phyloP scores from a whole-genome alignment of 1,139 yeast genomes.

The Yamadazyma friedrichii region DNA sequence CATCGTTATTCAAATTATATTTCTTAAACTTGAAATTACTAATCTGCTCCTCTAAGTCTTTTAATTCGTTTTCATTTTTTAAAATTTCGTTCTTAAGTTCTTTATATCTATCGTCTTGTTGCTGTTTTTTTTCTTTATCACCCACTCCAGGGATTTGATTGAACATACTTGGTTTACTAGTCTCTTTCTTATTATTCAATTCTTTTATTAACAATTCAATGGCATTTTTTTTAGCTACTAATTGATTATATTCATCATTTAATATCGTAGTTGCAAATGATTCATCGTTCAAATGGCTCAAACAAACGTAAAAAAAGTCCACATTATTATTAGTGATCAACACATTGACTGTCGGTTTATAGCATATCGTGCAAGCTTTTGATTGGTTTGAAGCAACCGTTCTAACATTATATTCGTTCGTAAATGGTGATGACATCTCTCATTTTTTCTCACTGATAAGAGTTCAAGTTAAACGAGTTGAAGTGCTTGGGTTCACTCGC shows the following conservation, averaged over 20 bases:
- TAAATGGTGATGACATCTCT: conserved; percentile 30
- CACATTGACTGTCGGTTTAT: conserved; percentile 62
- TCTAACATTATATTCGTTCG: conserved; percentile 53
- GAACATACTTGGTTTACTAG: conserved; percentile 35
- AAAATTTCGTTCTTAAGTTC: conserved; percentile 15
- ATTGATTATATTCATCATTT: conserved; percentile 45
- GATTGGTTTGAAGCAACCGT: conserved; percentile 56
- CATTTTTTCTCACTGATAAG: no score
- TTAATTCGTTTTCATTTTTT: conserved; percentile 23
- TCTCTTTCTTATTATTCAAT: conserved; percentile 25
- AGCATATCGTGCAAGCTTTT: conserved; percentile 66
- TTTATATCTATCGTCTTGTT: conserved; percentile 16
- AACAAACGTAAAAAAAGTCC: conserved; percentile 73
- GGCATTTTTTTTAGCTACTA: conserved; percentile 35
- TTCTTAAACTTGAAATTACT: conserved; percentile 39
- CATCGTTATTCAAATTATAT: conserved; percentile 50
- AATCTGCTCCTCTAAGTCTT: conserved; percentile 20
- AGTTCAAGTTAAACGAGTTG: no score
- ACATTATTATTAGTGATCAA: conserved; percentile 49
- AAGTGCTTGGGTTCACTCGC: no score
- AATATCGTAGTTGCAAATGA: conserved; percentile 58
- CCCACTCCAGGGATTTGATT: conserved; percentile 23
- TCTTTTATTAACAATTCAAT: conserved; percentile 42
- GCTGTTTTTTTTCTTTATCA: conserved; percentile 16
- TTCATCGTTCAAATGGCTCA: conserved; percentile 58